Base-by-base conservation (phyloP, 306 rosid genomes). In the Geum urbanum region DNA sequence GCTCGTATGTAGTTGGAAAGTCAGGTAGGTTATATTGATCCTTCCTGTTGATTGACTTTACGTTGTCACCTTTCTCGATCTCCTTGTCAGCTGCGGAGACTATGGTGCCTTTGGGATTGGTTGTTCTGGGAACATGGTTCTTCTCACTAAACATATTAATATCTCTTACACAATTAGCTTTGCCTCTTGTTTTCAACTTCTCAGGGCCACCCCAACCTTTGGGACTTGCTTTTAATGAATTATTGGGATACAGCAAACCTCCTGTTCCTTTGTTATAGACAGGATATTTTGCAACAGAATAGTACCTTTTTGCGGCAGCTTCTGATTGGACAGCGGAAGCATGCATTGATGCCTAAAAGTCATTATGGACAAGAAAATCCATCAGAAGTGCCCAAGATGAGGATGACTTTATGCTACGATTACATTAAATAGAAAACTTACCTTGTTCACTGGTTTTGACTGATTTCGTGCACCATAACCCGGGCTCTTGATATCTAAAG, bases 21-120 rank as follows among this genome's bases (percentile, higher is more conserved):
- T 88, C 95, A 6, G 86, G 87, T 57, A 86, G 85, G 74, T 90
- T 88, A 78, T 83, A 90, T 39, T 84, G 86, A 74, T 86, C 95
- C 72, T 61, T 79, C 82, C 59, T 74, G 69, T 81, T 52, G 15
- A 55, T 14, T 73, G 78, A 71, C 12, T 54, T 70, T 77, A 73
- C 67, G 65, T 55, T 12, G 73, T 63, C 18, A 24, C 62, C 60
- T 22, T 78, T 72, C 69, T 66, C 81, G 49, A 73, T 82, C 60
- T 70, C 89, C 18, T 56, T 56, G 72, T 80, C 75, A 5, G 77
- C 88, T 44, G n/a, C n/a, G n/a, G n/a, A n/a, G n/a, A n/a, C n/a
- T n/a, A 73, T 63, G 12, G 54, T 61, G 9, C 72, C 83, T 69
- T 85, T 89, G 7, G 74, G 77, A 74, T 71, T 75, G 72, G 71